Evolutionary conservation across 192 early-diverging fungal genomes (phyloP).

Genomic region (Coemansia pectinata): DNA sequence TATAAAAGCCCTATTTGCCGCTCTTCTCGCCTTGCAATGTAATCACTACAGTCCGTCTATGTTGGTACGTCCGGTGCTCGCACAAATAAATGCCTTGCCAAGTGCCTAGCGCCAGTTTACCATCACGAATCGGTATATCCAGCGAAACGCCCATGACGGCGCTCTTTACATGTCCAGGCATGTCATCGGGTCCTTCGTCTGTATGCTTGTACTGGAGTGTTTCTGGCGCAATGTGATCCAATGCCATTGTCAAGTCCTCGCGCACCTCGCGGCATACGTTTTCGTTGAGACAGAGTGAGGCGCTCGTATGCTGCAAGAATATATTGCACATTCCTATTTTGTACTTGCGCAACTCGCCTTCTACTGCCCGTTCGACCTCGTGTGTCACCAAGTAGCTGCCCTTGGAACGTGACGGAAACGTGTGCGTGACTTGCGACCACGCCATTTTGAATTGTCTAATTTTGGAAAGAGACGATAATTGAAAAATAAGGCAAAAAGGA

Average conservation of each 20-base stretch:
- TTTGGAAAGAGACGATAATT: not conserved
- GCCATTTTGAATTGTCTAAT: constrained; percentile 13
- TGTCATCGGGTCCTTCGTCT: constrained; percentile 86
- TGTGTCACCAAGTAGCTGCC: constrained; percentile 78
- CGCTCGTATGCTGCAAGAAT: constrained; percentile 91
- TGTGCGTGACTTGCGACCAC: constrained; percentile 70
- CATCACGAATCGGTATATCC: constrained; percentile 83
- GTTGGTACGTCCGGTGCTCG: constrained; percentile 68
- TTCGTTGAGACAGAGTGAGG: constrained; percentile 87
- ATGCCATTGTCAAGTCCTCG: constrained; percentile 82
- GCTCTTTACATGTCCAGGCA: constrained; percentile 89
- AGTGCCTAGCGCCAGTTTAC: constrained; percentile 75
- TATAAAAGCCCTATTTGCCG: not conserved
- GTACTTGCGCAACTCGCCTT: constrained; percentile 63
- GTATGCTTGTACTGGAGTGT: constrained; percentile 76
- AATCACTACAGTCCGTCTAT: constrained; percentile 65
- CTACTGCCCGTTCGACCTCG: constrained; percentile 59
- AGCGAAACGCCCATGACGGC: constrained; percentile 80
- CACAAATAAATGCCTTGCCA: constrained; percentile 85
- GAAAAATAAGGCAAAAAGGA: not conserved
- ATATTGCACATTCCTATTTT: constrained; percentile 81
- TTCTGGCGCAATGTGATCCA: constrained; percentile 84
- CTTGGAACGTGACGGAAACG: constrained; percentile 58
- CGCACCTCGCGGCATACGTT: constrained; percentile 79
- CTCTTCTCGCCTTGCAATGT: constrained; percentile 75